Evolutionary conservation across 164 flowering plant species (phyloP), one percentile per base, ranked within the genome.

Genomic region (Aristolochia fimbriata): DNA sequence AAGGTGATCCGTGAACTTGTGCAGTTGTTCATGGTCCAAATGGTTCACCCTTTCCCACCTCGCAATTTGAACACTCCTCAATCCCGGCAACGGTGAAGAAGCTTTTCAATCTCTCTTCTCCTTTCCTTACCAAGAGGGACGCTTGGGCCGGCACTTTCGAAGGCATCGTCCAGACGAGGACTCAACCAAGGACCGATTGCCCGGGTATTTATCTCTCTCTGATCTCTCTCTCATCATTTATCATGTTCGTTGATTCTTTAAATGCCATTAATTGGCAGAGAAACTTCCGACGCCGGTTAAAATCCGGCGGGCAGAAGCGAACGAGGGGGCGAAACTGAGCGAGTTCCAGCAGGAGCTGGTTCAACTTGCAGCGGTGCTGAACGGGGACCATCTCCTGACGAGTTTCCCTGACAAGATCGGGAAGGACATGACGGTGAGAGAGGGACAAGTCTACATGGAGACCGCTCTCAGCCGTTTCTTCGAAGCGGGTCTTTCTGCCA

Each of bases 121-220:
- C 87, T 13, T 82, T 82, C 52, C 74, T 91, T 3, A 91, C 97
- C 2, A 78, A 80, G 66, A 80, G 97, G 58, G 97, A 88, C 47
- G 85, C 59, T 45, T 91, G 97, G 97, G 97, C 97, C 5, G 97
- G 87, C 52, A 81, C 97, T 10, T 91, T 91, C 41, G 96, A 91
- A 55, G 52, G 57, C 63, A 72, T 81, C 47, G 54, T 87, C n/a
- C 75, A 70, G 7, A 70, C 70, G 9, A 63, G 87, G 57, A 75
- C 70, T 5, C 46, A 76, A 22, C 97, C 97, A 37, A 70, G 97
- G 74, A 84, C 88, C 10, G 96, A 91, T 69, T 91, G 96, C 66
- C 97, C 96, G 54, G 84, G 93, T 78, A 16, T 58, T 51, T 68
- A 47, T 41, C 27, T 27, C 30, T 27, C 30, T 27, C 30, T 27